phyloP scores from a whole-genome alignment of 441 rosid species.

The Breynia disticha region DNA sequence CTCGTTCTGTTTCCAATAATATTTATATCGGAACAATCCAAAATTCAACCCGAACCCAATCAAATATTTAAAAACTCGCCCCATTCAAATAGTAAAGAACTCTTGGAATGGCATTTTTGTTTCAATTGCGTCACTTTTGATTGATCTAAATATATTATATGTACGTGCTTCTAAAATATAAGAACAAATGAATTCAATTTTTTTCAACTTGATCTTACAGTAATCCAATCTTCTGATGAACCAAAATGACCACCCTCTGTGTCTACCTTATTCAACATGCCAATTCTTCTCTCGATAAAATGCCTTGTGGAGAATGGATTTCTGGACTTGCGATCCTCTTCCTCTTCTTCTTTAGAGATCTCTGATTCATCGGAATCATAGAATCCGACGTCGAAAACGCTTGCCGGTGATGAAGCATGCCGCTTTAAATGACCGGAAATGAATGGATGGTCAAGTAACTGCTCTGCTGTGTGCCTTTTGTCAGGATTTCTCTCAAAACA shows the following conservation, averaged over 20 bases:
- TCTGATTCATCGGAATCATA: conserved; percentile 7
- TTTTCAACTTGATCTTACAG: conserved; percentile 19
- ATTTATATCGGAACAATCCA: too few relatives aligned
- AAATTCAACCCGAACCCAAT: too few relatives aligned
- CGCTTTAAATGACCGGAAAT: conserved; percentile 8
- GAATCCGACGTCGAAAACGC: conserved; percentile 15
- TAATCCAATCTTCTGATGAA: conserved; percentile 26
- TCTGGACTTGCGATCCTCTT: conserved; percentile 1
- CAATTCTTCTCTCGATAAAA: conserved; percentile 3
- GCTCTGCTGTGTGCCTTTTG: conserved; percentile 21
- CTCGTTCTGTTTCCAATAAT: too few relatives aligned
- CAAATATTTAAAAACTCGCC: too few relatives aligned
- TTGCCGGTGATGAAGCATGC: conserved; percentile 16
- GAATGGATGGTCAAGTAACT: conserved; percentile 27
- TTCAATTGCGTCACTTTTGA: too few relatives aligned
- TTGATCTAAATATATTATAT: too few relatives aligned
- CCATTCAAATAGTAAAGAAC: too few relatives aligned
- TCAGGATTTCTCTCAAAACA: conserved; percentile 26
- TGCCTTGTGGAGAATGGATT: conserved; percentile 16
- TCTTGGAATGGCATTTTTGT: too few relatives aligned
- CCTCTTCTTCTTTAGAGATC: conserved; percentile 12
- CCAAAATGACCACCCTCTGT: conserved; percentile 1
- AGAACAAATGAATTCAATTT: too few relatives aligned
- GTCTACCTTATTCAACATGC: neutral
- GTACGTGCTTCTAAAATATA: too few relatives aligned